Evolutionary conservation across 192 early-diverging fungal genomes (phyloP), one percentile per base, ranked within the genome.

Genomic region (Linderina pennispora): DNA sequence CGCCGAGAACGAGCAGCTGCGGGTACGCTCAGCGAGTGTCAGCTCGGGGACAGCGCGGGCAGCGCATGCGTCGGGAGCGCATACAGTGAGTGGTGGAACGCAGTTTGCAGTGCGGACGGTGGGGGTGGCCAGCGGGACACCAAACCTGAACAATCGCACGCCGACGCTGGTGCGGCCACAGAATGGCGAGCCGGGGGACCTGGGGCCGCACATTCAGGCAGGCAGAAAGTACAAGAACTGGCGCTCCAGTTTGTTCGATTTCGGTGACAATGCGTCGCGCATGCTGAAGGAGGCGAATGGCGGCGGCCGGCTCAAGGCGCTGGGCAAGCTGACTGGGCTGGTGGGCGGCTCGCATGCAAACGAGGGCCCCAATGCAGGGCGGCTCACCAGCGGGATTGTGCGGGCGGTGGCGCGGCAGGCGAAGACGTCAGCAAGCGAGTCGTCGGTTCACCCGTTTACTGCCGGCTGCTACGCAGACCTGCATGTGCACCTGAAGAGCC

Each of bases 71-170:
- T n/a, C n/a, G n/a, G n/a, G n/a, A n/a, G n/a, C n/a, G n/a, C n/a
- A n/a, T n/a, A n/a, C n/a, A n/a, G n/a, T n/a, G n/a, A n/a, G n/a
- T n/a, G n/a, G n/a, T n/a, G n/a, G n/a, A n/a, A n/a, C n/a, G n/a
- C n/a, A n/a, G n/a, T 65, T 72, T 39, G 22, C 49, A 1, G 54
- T 73, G 14, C 65, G 56, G 20, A 49, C 69, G 1, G 45, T 65
- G 7, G 62, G 69, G 8, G 39, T 46, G 36, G 69, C 69, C 15
- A 72, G 62, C 17, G 68, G 69, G 8, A 47, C 62, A 0, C 38
- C 57, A 35, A 72, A 60, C 45, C 36, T 45, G 25, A 72, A 53
- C 50, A 72, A 72, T 53, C 69, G 69, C 52, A 72, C 69, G 9
- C 69, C 69, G 9, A 65, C 69, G 6, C 46, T 72, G 17, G 41